phyloP scores from a whole-genome alignment of 257 asterid species.

The Mentha longifolia region DNA sequence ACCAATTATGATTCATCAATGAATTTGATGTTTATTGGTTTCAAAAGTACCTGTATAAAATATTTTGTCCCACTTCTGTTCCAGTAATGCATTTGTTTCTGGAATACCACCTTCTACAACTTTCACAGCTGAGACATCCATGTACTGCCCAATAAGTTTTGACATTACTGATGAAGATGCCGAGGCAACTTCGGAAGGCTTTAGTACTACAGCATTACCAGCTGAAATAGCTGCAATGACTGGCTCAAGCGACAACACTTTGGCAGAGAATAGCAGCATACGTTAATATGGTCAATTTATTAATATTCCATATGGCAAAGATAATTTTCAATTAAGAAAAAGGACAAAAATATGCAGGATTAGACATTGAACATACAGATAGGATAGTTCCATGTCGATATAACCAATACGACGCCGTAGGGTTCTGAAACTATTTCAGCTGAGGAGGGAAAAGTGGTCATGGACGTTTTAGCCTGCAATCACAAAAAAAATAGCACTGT shows the following conservation, averaged over 20 bases:
- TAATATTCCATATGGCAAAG: slow-evolving; percentile 17
- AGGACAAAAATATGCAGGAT: neutral
- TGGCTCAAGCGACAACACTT: slow-evolving; percentile 77
- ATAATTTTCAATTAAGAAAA: neutral
- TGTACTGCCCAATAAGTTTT: slow-evolving; percentile 70
- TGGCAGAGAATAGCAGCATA: slow-evolving; percentile 26
- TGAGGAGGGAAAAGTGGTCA: slow-evolving; percentile 74
- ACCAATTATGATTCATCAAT: neutral
- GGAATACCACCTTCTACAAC: slow-evolving; percentile 73
- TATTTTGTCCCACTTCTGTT: slow-evolving; percentile 76
- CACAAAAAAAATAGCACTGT: slow-evolving; percentile 2
- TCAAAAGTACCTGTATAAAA: slow-evolving; percentile 63
- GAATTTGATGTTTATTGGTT: slow-evolving; percentile 1
- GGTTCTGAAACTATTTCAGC: slow-evolving; percentile 90
- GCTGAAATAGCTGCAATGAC: slow-evolving; percentile 91
- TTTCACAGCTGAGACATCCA: slow-evolving; percentile 79
- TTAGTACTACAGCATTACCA: slow-evolving; percentile 80
- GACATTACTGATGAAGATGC: slow-evolving; percentile 67
- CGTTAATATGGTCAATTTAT: slow-evolving; percentile 21
- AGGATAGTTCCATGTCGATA: slow-evolving; percentile 97
- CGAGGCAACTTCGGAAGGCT: slow-evolving; percentile 68
- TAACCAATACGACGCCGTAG: slow-evolving; percentile 71
- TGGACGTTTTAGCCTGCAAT: slow-evolving; percentile 70
- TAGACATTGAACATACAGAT: slow-evolving; percentile 58
- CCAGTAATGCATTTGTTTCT: slow-evolving; percentile 58